Conservation (phyloP, 371 early-diverging fungal genomes). For the Amoeboaphelidium protococcarum region DNA sequence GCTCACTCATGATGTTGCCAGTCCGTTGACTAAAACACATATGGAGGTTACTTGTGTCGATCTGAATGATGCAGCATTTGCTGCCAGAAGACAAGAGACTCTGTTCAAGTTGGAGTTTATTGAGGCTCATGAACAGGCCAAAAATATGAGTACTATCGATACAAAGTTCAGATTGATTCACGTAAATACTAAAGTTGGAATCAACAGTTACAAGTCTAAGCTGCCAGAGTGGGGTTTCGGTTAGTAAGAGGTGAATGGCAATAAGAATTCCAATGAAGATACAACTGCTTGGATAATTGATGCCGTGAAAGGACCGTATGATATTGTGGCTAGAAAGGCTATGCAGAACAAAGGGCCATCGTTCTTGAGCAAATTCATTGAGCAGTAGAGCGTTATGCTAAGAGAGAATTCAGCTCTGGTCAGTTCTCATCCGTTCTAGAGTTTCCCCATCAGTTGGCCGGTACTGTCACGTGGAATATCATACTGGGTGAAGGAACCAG, state of each 20-base stretch:
- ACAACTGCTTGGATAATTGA: constrained; percentile 41
- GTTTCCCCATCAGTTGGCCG: constrained; percentile 57
- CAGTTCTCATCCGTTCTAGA: constrained; percentile 60
- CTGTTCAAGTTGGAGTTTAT: constrained; percentile 31
- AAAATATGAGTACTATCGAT: constrained; percentile 28
- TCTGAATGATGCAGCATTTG: constrained; percentile 6
- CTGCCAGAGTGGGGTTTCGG: constrained; percentile 79
- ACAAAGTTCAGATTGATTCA: constrained; percentile 37
- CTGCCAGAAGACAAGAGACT: too few relatives aligned
- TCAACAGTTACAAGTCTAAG: constrained; percentile 10
- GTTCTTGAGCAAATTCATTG: constrained; percentile 49
- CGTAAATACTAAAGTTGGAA: constrained; percentile 29
- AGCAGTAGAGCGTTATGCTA: constrained; percentile 57
- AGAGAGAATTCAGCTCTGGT: constrained; percentile 47
- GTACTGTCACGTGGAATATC: constrained; percentile 55
- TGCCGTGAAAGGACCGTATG: background rate
- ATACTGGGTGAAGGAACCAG: constrained; percentile 44
- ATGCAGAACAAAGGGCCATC: constrained; percentile 8
- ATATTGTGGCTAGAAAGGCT: background rate
- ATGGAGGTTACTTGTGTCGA: constrained; percentile 59
- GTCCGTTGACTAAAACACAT: constrained; percentile 80
- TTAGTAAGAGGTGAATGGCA: constrained; percentile 88
- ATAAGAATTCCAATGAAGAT: constrained; percentile 46
- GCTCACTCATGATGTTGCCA: constrained; percentile 88
- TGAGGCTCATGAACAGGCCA: constrained; percentile 20